phyloP scores from a whole-genome alignment of 768 basidiomycete genomes.

The Pleurotus tuoliensis region DNA sequence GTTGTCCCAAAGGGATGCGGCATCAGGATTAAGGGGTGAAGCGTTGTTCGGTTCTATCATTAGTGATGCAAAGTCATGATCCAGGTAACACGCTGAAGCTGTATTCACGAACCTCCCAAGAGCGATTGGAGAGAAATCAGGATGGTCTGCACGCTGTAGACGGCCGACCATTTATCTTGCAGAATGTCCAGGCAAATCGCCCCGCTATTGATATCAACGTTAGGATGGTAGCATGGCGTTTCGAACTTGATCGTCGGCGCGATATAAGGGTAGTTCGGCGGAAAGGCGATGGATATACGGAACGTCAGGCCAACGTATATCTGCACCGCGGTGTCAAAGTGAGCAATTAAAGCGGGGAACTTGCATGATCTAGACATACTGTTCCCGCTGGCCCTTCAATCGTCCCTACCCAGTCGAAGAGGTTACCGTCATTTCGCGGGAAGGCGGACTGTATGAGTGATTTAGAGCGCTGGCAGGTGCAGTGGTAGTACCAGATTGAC shows the following conservation, averaged over 20 bases:
- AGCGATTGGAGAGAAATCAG: constrained; percentile 84
- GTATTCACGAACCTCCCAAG: constrained; percentile 67
- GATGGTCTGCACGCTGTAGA: constrained; percentile 89
- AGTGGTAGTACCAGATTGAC: constrained; percentile 21
- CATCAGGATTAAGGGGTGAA: constrained; percentile 85
- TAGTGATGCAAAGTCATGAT: constrained; percentile 6
- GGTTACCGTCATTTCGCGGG: constrained; percentile 80
- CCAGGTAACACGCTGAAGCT: not conserved
- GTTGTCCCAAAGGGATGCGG: constrained; percentile 74
- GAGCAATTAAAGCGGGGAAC: constrained; percentile 19
- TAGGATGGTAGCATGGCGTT: constrained; percentile 88
- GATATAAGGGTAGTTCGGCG: constrained; percentile 84
- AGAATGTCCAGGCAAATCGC: constrained; percentile 87
- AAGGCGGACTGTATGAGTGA: constrained; percentile 67
- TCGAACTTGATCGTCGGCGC: constrained; percentile 85
- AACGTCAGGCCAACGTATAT: constrained; percentile 78
- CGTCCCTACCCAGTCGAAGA: constrained; percentile 89
- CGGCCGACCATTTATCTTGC: constrained; percentile 91
- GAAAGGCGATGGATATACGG: constrained; percentile 82
- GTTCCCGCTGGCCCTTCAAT: constrained; percentile 81
- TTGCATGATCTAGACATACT: constrained; percentile 26
- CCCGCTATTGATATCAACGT: constrained; percentile 75
- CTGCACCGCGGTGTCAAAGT: constrained; percentile 26
- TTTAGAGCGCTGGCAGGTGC: not conserved
- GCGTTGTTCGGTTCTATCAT: constrained; percentile 85